phyloP scores from a whole-genome alignment of 805 yeast species.

The Candida krabiensis region DNA sequence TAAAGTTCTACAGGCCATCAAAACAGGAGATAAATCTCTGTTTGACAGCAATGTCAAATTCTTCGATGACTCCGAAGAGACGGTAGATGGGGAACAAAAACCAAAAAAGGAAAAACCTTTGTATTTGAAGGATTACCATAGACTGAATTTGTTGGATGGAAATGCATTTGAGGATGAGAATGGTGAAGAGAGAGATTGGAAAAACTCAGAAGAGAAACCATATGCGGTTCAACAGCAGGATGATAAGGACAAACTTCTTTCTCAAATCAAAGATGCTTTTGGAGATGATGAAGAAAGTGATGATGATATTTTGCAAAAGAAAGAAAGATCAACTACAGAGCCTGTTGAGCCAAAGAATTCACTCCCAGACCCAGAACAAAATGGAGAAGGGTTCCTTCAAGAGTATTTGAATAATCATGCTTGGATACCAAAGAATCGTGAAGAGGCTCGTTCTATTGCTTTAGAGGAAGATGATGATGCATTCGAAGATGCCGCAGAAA shows the following conservation, averaged over 20 bases:
- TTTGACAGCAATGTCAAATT: conserved; percentile 71
- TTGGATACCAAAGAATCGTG: conserved; percentile 81
- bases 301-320: conserved; percentile 58
- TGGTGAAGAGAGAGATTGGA: conserved; percentile 44
- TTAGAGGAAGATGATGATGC: conserved; percentile 74
- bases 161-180: conserved; percentile 55
- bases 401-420: conserved; percentile 77
- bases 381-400: conserved; percentile 69
- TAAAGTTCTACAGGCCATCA: conserved; percentile 69
- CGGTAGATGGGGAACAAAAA: conserved; percentile 28
- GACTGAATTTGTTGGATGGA: conserved; percentile 77
- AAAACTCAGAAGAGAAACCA: conserved; percentile 60
- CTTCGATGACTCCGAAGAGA: conserved; percentile 62
- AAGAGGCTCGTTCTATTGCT: conserved; percentile 36
- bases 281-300: conserved; percentile 44
- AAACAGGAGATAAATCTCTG: conserved; percentile 61
- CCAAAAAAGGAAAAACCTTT: conserved; percentile 64
- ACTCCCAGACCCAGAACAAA: conserved; percentile 66
- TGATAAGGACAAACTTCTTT: conserved; percentile 69
- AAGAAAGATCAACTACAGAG: conserved; percentile 38
- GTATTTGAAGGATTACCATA: conserved; percentile 88
- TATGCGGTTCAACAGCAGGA: conserved; percentile 74
- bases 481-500: conserved; percentile 89
- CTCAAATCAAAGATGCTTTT: conserved; percentile 75
- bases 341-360: conserved; percentile 20